Percentiles rank a stretch among this genome's conserved stretches.
Evolutionary conservation across 169 alveolate genomes (phyloP).

Genomic region (Cryptosporidium ryanae): DNA sequence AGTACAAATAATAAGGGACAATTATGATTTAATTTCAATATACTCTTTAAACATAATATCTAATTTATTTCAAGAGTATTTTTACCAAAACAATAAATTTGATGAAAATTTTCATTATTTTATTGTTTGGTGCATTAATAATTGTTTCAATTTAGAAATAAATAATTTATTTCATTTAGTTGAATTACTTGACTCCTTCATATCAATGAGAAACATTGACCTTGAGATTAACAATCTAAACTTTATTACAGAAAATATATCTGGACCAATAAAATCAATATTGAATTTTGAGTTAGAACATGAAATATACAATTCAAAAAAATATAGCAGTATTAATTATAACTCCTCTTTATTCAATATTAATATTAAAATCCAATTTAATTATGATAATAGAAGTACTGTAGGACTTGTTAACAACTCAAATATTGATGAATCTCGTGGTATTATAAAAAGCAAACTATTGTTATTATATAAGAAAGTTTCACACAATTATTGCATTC

Average conservation of each 20-base stretch:
- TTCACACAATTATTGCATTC: conserved; percentile 45
- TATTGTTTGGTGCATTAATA: conserved; percentile 33
- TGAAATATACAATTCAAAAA: conserved; percentile 5
- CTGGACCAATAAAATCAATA: conserved; percentile 37
- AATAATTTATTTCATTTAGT: conserved; percentile 16
- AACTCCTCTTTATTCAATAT: conserved; percentile 7
- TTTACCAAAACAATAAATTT: conserved; percentile 25
- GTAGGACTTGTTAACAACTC: background rate
- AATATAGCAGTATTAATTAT: background rate
- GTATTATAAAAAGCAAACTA: conserved; percentile 11
- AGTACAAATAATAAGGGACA: conserved; percentile 19
- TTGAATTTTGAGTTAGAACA: conserved; percentile 33
- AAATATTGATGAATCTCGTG: conserved; percentile 1
- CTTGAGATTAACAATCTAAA: conserved; percentile 24
- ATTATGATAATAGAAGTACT: background rate
- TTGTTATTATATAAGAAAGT: background rate
- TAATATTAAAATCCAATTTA: conserved; percentile 8
- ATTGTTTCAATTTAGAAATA: conserved; percentile 1
- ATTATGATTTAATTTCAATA: conserved; percentile 6
- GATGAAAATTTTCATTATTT: conserved; percentile 10
- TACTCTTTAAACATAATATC: conserved; percentile 39
- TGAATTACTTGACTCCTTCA: background rate
- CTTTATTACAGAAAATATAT: conserved; percentile 4
- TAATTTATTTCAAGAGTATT: conserved; percentile 27
- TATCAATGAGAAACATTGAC: background rate